Conservation (phyloP, 257 asterid genomes). For the Rehmannia glutinosa region DNA sequence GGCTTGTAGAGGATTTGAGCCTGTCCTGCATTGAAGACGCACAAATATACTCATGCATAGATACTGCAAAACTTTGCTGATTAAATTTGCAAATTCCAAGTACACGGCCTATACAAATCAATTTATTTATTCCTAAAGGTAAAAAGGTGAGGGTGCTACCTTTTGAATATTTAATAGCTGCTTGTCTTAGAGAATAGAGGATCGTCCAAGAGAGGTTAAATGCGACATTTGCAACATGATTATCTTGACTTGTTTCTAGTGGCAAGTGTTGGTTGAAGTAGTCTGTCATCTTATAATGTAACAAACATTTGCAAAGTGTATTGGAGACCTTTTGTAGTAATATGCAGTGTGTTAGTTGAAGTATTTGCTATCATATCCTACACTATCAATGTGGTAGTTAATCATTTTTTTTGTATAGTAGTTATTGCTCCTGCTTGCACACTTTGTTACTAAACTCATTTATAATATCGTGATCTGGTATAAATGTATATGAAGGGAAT, state of each 20-base stretch:
- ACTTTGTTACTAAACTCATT: background rate
- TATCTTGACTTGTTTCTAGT: background rate
- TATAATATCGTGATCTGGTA: slow-evolving; percentile 4
- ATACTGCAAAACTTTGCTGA: too few species aligned
- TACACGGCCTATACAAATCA: too few species aligned
- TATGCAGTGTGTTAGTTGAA: background rate
- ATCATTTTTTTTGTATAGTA: background rate
- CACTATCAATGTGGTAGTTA: background rate
- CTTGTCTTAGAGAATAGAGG: background rate
- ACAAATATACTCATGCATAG: too few species aligned
- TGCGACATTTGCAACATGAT: background rate
- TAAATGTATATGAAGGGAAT: slow-evolving; percentile 55
- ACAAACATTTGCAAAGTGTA: background rate
- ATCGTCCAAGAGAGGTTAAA: background rate
- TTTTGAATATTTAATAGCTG: background rate
- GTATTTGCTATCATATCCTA: background rate
- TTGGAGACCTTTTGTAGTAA: background rate
- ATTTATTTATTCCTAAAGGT: too few species aligned
- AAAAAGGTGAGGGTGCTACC: too few species aligned
- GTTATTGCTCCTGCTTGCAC: background rate
- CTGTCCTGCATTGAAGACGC: background rate
- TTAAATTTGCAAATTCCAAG: too few species aligned
- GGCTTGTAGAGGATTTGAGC: background rate
- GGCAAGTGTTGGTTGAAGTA: background rate
- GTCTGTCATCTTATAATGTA: background rate